Conservation (phyloP, 2,329 filamentous ascomycete species). For the Talaromyces sp. region DNA sequence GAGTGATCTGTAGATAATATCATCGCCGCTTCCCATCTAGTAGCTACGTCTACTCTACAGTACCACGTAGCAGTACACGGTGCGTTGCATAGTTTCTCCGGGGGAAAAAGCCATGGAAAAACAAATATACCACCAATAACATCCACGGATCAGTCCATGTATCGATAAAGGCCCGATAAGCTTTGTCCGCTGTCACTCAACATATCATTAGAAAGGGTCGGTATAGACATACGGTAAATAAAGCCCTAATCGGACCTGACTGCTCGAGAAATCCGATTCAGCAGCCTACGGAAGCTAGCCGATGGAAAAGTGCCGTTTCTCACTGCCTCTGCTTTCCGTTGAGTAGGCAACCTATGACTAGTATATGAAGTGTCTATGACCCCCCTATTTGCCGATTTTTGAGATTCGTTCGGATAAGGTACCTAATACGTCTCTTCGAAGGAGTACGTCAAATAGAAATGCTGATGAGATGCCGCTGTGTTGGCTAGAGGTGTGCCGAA, state of each 20-base stretch:
- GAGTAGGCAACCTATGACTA: neutral
- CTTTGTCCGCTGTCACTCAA: neutral
- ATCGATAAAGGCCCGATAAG: neutral
- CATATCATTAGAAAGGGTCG: neutral
- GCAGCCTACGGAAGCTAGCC: neutral
- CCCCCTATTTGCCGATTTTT: neutral
- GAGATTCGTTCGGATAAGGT: neutral
- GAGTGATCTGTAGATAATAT: neutral
- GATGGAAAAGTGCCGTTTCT: neutral
- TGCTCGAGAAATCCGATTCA: neutral
- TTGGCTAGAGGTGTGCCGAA: neutral
- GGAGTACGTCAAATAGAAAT: neutral
- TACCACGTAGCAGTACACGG: neutral
- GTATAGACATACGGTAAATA: neutral
- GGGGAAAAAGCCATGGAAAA: neutral
- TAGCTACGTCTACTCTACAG: neutral
- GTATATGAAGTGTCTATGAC: neutral
- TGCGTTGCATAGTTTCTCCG: neutral
- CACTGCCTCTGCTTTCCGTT: neutral
- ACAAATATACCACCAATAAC: neutral
- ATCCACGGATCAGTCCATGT: neutral
- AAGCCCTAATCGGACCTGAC: neutral
- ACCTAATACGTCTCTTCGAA: too few relatives aligned
- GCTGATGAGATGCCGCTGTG: neutral
- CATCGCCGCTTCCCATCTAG: neutral